Evolutionary conservation across 2,329 filamentous ascomycete genomes (phyloP).

Genomic region (Pseudogymnoascus sp.): DNA sequence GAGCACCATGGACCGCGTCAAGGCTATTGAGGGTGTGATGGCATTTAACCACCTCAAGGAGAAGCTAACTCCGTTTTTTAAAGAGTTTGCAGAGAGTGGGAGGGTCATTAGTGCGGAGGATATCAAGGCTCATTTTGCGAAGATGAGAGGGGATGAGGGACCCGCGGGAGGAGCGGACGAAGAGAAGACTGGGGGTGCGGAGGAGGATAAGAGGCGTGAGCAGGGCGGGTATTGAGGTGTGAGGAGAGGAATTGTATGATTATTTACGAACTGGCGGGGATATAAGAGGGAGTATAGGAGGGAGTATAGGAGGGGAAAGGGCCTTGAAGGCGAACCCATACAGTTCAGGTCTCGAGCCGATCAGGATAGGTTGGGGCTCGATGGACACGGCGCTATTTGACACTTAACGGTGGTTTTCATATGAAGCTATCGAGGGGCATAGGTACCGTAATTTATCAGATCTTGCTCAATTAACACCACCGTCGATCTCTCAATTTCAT

Average conservation of each 20-base stretch:
- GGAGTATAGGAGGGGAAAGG: background rate
- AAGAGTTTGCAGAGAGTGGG: slow-evolving; percentile 88
- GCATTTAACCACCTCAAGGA: slow-evolving; percentile 95
- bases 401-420: background rate
- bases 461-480: background rate
- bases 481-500: background rate
- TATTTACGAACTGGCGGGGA: background rate
- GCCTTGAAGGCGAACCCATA: background rate
- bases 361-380: background rate
- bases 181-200: slow-evolving; percentile 22
- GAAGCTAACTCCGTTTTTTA: slow-evolving; percentile 88
- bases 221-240: slow-evolving; percentile 35
- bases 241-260: background rate
- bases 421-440: background rate
- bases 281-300: background rate
- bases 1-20: slow-evolving; percentile 83
- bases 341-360: background rate
- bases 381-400: background rate
- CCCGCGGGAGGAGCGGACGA: slow-evolving; percentile 22
- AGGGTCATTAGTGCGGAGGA: slow-evolving; percentile 85
- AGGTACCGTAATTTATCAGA: background rate
- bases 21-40: slow-evolving; percentile 94
- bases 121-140: slow-evolving; percentile 94
- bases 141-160: slow-evolving; percentile 78
- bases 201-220: slow-evolving; percentile 33